Evolutionary conservation across 495 filamentous ascomycete genomes (phyloP).

Genomic region (Penicillium nucicola): DNA sequence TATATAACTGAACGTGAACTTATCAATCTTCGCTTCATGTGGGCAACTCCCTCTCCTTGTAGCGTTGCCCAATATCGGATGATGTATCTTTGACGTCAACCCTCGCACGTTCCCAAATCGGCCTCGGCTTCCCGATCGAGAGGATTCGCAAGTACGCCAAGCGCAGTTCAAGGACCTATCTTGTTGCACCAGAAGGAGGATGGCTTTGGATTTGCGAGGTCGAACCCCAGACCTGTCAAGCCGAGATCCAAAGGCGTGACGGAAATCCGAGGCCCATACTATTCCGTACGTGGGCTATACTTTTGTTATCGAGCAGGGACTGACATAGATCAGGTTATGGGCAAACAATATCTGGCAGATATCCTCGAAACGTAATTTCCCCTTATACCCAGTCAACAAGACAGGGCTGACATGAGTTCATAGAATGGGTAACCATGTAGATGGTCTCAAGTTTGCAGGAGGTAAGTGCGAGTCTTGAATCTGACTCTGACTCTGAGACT

Average conservation of each 20-base stretch:
- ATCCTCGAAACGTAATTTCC: constrained; percentile 46
- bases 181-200: constrained; percentile 50
- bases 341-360: constrained; percentile 50
- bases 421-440: constrained; percentile 53
- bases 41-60: no score
- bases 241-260: constrained; percentile 50
- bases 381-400: not conserved
- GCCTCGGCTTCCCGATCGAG: constrained; percentile 5
- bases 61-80: constrained; percentile 1
- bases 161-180: constrained; percentile 19
- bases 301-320: not conserved
- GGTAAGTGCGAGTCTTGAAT: constrained; percentile 22
- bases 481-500: not conserved
- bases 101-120: constrained; percentile 10
- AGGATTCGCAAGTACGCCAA: constrained; percentile 15
- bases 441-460: constrained; percentile 57
- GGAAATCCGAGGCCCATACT: constrained; percentile 57
- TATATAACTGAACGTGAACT: no score
- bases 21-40: no score
- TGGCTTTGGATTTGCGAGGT: constrained; percentile 53
- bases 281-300: constrained; percentile 34
- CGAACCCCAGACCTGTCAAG: constrained; percentile 49
- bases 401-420: not conserved
- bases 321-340: constrained; percentile 39
- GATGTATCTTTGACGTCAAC: constrained; percentile 27